Conservation (phyloP, 164 flowering plant genomes). For the Dillenia suffruticosa region DNA sequence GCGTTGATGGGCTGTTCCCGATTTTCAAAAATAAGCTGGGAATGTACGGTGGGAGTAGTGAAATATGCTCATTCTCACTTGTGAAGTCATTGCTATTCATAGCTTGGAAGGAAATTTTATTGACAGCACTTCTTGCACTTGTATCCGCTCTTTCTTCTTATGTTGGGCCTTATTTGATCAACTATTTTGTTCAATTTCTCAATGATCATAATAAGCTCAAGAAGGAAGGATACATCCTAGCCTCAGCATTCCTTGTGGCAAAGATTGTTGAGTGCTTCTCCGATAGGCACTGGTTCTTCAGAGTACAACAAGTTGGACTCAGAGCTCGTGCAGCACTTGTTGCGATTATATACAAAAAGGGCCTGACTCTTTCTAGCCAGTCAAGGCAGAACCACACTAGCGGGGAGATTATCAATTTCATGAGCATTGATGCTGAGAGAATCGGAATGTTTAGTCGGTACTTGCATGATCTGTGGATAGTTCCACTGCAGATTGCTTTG, state of each 20-base stretch:
- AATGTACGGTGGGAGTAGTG: constrained; percentile 4
- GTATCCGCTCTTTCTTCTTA: constrained; percentile 22
- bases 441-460: constrained; percentile 37
- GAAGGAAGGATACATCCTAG: constrained; percentile 25
- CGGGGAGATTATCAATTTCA: constrained; percentile 53
- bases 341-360: constrained; percentile 32
- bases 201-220: constrained; percentile 16
- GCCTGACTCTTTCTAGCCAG: constrained; percentile 24
- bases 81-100: constrained; percentile 18
- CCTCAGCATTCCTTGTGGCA: constrained; percentile 15
- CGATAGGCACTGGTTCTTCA: constrained; percentile 26
- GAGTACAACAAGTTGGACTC: constrained; percentile 22
- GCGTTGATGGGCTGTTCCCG: constrained; percentile 24
- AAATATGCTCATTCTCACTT: constrained; percentile 1
- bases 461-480: constrained; percentile 44
- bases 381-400: constrained; percentile 28
- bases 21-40: constrained; percentile 22
- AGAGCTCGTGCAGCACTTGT: constrained; percentile 23
- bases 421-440: constrained; percentile 52
- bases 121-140: constrained; percentile 13
- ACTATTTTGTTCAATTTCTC: constrained; percentile 26
- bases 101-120: constrained; percentile 16
- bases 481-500: constrained; percentile 30
- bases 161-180: constrained; percentile 30
- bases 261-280: constrained; percentile 25